Percentiles rank a stretch among this genome's conserved stretches.
These are phyloP conservation scores for Jamesozyma piceae DNA, from an alignment of 805 yeast species.

Conservation along the genomic window DNA sequence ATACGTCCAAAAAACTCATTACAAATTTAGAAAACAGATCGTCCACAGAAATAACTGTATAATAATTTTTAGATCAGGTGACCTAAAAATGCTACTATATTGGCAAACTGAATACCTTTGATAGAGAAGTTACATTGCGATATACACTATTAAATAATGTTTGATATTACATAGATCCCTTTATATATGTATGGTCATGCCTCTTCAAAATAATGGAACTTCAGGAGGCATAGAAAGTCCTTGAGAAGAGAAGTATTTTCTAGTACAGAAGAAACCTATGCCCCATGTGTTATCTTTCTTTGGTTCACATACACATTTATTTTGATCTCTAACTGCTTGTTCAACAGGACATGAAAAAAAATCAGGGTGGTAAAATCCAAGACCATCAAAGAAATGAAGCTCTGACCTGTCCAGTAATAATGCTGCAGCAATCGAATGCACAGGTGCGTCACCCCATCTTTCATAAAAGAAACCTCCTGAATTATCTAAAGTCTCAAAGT, in stretches of 20 bases:
- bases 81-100: too few relatives aligned
- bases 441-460: slow-evolving; percentile 92
- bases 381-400: slow-evolving; percentile 61
- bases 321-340: slow-evolving; percentile 41
- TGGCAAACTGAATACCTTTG: too few relatives aligned
- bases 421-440: slow-evolving; percentile 72
- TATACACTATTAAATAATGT: neutral
- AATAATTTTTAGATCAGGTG: too few relatives aligned
- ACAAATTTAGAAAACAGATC: neutral
- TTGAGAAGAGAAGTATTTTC: slow-evolving; percentile 40
- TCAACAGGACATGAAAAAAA: slow-evolving; percentile 56
- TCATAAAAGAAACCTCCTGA: slow-evolving; percentile 78
- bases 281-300: slow-evolving; percentile 58
- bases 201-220: neutral
- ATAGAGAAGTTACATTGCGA: neutral
- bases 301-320: slow-evolving; percentile 58
- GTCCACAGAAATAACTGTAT: neutral
- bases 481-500: slow-evolving; percentile 52
- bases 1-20: neutral
- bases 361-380: slow-evolving; percentile 69
- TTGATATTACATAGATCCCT: neutral
- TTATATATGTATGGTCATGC: neutral
- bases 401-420: slow-evolving; percentile 47
- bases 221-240: slow-evolving; percentile 10
- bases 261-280: slow-evolving; percentile 58